phyloP scores from a whole-genome alignment of 2,329 filamentous ascomycete genomes.

The Aspergillus hiratsukae region DNA sequence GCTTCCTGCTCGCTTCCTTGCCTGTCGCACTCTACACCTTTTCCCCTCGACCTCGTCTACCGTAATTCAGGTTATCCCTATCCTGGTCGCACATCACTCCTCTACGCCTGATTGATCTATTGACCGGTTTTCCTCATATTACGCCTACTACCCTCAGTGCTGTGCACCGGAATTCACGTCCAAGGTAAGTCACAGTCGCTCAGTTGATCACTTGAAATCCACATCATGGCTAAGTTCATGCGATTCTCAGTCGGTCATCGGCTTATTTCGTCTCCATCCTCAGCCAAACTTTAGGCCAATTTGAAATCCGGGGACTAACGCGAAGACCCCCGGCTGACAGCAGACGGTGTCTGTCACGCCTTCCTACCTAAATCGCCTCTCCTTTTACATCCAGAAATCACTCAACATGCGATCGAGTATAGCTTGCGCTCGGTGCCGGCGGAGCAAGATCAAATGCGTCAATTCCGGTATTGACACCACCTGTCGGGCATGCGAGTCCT shows the following conservation, averaged over 20 bases:
- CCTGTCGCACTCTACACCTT: background rate
- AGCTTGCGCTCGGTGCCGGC: constrained; percentile 69
- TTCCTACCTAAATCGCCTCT: constrained; percentile 2
- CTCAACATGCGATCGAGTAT: constrained; percentile 69
- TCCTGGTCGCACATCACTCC: background rate
- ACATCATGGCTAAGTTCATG: background rate
- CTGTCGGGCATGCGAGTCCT: constrained; percentile 70
- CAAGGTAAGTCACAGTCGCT: background rate
- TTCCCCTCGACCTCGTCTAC: constrained; percentile 2
- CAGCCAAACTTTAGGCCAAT: background rate
- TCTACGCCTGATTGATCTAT: background rate
- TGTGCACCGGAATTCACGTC: background rate
- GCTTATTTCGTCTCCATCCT: background rate
- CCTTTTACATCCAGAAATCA: background rate
- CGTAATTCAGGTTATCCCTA: background rate
- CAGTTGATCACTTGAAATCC: background rate
- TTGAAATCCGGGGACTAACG: background rate
- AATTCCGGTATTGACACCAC: constrained; percentile 68
- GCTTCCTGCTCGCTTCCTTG: background rate
- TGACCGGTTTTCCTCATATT: background rate
- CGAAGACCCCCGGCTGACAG: background rate
- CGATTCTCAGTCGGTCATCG: background rate
- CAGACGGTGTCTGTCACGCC: background rate
- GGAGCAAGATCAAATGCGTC: constrained; percentile 83
- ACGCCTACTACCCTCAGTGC: background rate